phyloP scores from a whole-genome alignment of 345 rosid species.

The Geranium brycei region DNA sequence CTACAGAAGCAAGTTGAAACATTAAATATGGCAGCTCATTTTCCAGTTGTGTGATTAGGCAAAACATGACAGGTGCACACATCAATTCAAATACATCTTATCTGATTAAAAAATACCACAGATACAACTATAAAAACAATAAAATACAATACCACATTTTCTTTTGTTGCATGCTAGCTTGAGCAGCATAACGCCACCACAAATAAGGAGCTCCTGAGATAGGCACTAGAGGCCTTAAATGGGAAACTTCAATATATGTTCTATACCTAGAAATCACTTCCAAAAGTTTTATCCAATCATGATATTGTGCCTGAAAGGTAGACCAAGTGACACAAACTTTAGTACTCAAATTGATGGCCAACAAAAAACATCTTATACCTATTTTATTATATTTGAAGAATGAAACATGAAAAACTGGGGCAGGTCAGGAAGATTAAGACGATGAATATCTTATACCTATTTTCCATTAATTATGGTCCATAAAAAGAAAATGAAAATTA shows the following conservation, averaged over 20 bases:
- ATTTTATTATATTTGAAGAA: neutral
- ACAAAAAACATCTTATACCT: no score
- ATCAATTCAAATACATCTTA: no score
- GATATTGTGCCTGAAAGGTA: conserved; percentile 65
- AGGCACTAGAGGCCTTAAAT: conserved; percentile 75
- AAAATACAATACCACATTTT: conserved; percentile 52
- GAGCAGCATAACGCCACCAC: conserved; percentile 97
- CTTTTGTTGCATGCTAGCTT: conserved; percentile 71
- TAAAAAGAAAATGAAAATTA: neutral
- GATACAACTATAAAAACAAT: no score
- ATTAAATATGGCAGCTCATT: neutral
- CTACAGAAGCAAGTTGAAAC: conserved; percentile 7
- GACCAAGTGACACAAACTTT: neutral
- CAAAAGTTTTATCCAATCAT: conserved; percentile 89
- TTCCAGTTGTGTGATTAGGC: neutral
- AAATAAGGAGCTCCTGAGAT: conserved; percentile 43
- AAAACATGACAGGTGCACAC: no score
- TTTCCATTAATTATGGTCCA: neutral
- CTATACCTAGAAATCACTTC: conserved; percentile 84
- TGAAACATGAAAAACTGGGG: neutral
- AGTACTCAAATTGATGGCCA: neutral
- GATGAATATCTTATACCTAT: neutral
- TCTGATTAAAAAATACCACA: no score
- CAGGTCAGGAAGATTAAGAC: neutral
- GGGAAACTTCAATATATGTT: conserved; percentile 70